These are phyloP conservation scores for Dactylellina parvicollis DNA, from an alignment of 2,329 filamentous ascomycete genomes.

Conservation along the genomic window DNA sequence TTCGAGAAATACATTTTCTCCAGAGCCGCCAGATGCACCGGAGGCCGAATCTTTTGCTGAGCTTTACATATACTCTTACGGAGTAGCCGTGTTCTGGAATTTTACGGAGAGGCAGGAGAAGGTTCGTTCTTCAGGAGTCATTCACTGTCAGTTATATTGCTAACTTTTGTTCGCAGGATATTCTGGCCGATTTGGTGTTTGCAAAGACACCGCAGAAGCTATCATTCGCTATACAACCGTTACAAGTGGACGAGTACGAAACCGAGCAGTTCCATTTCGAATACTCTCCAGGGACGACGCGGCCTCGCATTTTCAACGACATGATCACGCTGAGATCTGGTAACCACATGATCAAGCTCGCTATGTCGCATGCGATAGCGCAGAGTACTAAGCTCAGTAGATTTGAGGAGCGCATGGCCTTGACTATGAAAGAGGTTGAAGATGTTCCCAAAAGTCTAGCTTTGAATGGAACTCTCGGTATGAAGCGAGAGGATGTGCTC, in stretches of 20 bases:
- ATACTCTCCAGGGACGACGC: slow-evolving; percentile 84
- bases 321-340: slow-evolving; percentile 96
- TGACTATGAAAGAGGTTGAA: slow-evolving; percentile 92
- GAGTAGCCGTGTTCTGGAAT: slow-evolving; percentile 98
- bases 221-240: slow-evolving; percentile 78
- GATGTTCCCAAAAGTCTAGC: slow-evolving; percentile 89
- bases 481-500: slow-evolving; percentile 91
- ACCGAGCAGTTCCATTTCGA: slow-evolving; percentile 99
- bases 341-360: slow-evolving; percentile 98
- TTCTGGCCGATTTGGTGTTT: slow-evolving; percentile 93
- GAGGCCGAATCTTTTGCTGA: slow-evolving; percentile 78
- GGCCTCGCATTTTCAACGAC: slow-evolving; percentile 89
- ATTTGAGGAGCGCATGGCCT: slow-evolving; percentile 94
- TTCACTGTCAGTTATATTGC: neutral
- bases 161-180: slow-evolving; percentile 67
- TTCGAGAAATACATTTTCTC: slow-evolving; percentile 48
- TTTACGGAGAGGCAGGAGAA: slow-evolving; percentile 96
- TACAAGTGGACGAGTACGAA: slow-evolving; percentile 91
- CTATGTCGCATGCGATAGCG: slow-evolving; percentile 95
- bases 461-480: slow-evolving; percentile 86
- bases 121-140: slow-evolving; percentile 18
- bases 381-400: slow-evolving; percentile 96
- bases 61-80: slow-evolving; percentile 97
- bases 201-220: slow-evolving; percentile 73
- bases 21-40: slow-evolving; percentile 48